phyloP scores from a whole-genome alignment of 345 rosid species.

The Citrus australasica region DNA sequence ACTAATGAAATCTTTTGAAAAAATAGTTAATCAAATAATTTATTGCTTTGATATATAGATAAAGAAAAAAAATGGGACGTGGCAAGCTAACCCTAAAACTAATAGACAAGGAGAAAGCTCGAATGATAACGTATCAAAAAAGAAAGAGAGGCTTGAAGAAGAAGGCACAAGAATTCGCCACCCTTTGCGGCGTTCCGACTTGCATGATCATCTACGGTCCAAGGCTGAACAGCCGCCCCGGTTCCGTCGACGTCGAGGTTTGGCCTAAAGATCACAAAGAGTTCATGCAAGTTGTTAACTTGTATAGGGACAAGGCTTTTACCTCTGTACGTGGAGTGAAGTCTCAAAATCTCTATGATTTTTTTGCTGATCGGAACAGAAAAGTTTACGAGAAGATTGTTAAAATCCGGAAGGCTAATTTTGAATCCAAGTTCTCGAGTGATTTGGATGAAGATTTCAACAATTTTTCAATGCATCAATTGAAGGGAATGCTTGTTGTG shows the following conservation, averaged over 20 bases:
- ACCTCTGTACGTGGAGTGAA: constrained; percentile 14
- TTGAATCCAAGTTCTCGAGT: not conserved
- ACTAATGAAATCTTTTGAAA: too few species aligned
- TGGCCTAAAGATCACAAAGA: constrained; percentile 23
- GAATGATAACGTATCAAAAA: constrained; percentile 32
- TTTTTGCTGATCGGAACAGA: not conserved
- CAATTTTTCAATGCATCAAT: not conserved
- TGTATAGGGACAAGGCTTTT: constrained; percentile 19
- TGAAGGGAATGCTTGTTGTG: not conserved
- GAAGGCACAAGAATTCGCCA: constrained; percentile 22
- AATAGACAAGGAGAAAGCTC: constrained; percentile 30
- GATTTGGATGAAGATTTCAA: not conserved
- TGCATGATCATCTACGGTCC: constrained; percentile 37
- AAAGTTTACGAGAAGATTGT: not conserved
- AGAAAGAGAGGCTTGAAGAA: constrained; percentile 32
- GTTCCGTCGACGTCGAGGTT: constrained; percentile 17
- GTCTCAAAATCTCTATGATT: constrained; percentile 15
- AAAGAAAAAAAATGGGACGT: constrained; percentile 7
- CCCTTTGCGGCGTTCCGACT: constrained; percentile 27
- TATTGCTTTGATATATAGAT: not conserved
- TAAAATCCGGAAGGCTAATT: not conserved
- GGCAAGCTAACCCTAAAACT: constrained; percentile 21
- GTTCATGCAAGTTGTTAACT: constrained; percentile 24
- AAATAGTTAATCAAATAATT: too few species aligned
- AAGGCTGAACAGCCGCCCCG: not conserved